Percentiles rank a stretch among this genome's conserved stretches.
phyloP scores from a whole-genome alignment of 345 rosid genomes.

The Excoecaria agallocha region DNA sequence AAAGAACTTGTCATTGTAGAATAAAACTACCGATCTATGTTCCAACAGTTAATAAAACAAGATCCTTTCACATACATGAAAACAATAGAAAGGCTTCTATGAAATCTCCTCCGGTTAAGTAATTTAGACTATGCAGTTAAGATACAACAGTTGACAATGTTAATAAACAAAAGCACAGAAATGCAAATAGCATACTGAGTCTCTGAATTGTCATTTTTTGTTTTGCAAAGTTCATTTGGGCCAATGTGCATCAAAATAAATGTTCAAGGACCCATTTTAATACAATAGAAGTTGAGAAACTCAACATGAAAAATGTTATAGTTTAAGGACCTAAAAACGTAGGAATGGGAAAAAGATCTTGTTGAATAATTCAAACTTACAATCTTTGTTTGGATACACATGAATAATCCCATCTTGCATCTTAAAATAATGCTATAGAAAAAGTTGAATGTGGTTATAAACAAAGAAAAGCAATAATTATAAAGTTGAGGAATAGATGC shows the following conservation, averaged over 20 bases:
- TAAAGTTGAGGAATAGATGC: background rate
- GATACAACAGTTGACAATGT: background rate
- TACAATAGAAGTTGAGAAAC: too few relatives aligned
- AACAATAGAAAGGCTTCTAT: background rate
- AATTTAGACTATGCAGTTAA: background rate
- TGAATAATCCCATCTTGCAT: conserved; percentile 96
- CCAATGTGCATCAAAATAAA: too few relatives aligned
- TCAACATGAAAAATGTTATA: too few relatives aligned
- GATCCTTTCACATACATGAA: background rate
- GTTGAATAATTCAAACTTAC: conserved; percentile 57
- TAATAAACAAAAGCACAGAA: background rate
- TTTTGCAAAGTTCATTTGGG: too few relatives aligned
- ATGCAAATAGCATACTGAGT: background rate
- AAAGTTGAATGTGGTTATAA: conserved; percentile 17
- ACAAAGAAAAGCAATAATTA: conserved; percentile 6
- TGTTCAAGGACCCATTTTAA: too few relatives aligned
- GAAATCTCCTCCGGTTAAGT: background rate
- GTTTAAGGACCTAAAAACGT: too few relatives aligned
- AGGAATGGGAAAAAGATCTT: too few relatives aligned
- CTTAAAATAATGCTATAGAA: conserved; percentile 78
- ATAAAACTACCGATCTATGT: background rate
- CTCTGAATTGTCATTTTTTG: too few relatives aligned
- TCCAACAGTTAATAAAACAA: background rate
- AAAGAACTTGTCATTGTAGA: background rate
- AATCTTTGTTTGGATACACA: conserved; percentile 75